phyloP scores from a whole-genome alignment of 2,329 filamentous ascomycete species.

The Sporothrix pallida region DNA sequence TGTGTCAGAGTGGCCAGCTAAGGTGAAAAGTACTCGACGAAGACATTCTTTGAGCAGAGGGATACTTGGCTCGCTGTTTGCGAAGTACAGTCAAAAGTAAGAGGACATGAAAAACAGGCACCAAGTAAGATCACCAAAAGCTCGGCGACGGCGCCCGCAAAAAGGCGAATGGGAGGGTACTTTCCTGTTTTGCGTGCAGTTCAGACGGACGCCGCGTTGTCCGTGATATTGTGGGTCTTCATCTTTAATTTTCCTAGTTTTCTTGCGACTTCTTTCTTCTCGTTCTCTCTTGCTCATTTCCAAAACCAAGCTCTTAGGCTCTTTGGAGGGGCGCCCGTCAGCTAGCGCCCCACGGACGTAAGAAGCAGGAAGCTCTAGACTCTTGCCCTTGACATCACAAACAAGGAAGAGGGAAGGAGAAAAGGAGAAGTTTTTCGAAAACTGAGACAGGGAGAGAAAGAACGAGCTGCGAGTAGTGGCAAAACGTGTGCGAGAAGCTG shows the following conservation, averaged over 20 bases:
- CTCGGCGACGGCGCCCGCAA: constrained; percentile 11
- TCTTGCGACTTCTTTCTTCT: background rate
- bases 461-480: background rate
- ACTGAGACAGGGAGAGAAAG: constrained; percentile 22
- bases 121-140: constrained; percentile 5
- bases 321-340: constrained; percentile 9
- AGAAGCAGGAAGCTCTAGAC: background rate
- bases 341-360: constrained; percentile 11
- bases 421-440: too few species aligned
- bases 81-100: background rate
- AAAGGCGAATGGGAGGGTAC: background rate
- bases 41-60: background rate
- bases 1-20: constrained; percentile 14
- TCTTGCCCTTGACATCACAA: constrained; percentile 6
- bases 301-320: constrained; percentile 7
- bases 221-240: constrained; percentile 9
- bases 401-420: background rate
- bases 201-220: constrained; percentile 5
- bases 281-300: constrained; percentile 8
- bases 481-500: constrained; percentile 2
- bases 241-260: background rate
- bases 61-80: background rate
- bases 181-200: background rate
- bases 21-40: background rate
- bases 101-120: background rate